Base-by-base conservation (phyloP, 306 rosid species). In the Prosopis cineraria region DNA sequence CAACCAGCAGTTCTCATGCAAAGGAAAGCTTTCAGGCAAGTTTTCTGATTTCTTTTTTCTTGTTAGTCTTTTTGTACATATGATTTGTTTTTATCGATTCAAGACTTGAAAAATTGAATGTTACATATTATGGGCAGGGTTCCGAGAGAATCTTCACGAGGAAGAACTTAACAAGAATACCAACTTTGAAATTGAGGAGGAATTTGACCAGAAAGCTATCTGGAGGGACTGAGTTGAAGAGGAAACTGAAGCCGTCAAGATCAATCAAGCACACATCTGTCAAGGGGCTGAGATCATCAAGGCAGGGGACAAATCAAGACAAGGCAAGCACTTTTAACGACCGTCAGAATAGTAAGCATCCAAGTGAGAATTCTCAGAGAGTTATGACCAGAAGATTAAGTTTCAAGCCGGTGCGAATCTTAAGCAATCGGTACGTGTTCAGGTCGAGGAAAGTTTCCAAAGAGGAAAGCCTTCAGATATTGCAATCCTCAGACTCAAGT, bases 161-260 rank as follows among this genome's bases (percentile, higher is more conserved):
- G 82, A 89, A 71, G 88, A 82, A 40, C 56, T 77, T 88, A 2
- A 58, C 85, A 45, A 91, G 93, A 87, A 68, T 76, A 82, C 74
- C 87, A 31, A 90, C 96, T 63, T 59, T 81, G 79, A 93, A 88
- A 82, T 72, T 79, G 73, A 93, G 50, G 87, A 86, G 83, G 78
- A 76, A 76, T 70, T 33, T 80, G 78, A 80, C 82, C 55, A 86
- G 87, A 66, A 91, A 88, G 79, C 24, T 73, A 67, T 79, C 85
- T 8, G 89, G 90, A 80, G 90, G 84, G 70, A 70, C 77, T 65
- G 87, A 89, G 25, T 5, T 78, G 65, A 85, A 60, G 77, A 84
- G 80, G 48, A 83, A 80, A 30, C 52, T 82, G 84, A 82, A 85
- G 70, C 44, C 80, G 8, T 88, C 81, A 47, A 89, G 83, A 82